phyloP scores from a whole-genome alignment of 371 early-diverging fungal genomes.

The Fennellomyces sp. region DNA sequence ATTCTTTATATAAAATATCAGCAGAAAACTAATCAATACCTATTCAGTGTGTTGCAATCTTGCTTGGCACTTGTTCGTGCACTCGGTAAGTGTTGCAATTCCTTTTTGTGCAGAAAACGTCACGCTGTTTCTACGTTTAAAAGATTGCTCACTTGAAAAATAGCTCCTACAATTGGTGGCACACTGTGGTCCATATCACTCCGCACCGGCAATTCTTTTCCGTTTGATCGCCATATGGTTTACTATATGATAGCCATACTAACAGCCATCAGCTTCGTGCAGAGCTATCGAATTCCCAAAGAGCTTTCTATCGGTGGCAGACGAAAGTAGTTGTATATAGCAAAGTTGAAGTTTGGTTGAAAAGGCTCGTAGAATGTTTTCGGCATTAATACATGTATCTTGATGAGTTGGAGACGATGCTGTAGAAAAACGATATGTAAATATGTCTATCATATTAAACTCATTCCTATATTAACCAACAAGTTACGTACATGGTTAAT shows the following conservation, averaged over 20 bases:
- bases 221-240: constrained; percentile 67
- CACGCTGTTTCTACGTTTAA: neutral
- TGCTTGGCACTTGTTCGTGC: constrained; percentile 64
- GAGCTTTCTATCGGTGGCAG: constrained; percentile 20
- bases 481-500: too few species aligned
- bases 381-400: too few species aligned
- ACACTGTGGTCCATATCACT: constrained; percentile 69
- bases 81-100: constrained; percentile 39
- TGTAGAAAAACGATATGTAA: too few species aligned
- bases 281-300: constrained; percentile 42
- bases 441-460: too few species aligned
- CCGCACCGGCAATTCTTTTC: constrained; percentile 52
- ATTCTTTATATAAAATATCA: too few species aligned
- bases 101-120: neutral
- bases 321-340: neutral
- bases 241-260: constrained; percentile 51
- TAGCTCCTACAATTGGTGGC: constrained; percentile 66
- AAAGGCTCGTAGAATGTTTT: too few species aligned
- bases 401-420: too few species aligned
- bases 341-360: too few species aligned
- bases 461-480: too few species aligned
- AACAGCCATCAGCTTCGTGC: constrained; percentile 35
- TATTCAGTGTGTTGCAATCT: too few species aligned
- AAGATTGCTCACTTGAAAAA: neutral
- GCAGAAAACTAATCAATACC: too few species aligned